Evolutionary conservation across 2,329 filamentous ascomycete species (phyloP).

Genomic region (Botrytis pseudocinerea): DNA sequence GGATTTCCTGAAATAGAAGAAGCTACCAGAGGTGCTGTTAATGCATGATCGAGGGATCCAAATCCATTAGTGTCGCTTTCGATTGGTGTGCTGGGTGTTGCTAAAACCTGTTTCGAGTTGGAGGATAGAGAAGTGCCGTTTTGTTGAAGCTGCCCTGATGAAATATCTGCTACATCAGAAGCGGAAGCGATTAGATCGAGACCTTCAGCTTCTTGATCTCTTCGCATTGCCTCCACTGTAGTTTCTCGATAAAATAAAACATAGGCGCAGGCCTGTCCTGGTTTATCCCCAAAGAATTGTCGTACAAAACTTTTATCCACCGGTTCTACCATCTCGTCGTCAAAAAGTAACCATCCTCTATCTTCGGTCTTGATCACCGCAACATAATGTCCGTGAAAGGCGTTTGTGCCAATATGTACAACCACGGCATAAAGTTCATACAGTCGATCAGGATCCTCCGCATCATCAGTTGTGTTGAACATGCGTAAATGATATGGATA

Average conservation of each 20-base stretch:
- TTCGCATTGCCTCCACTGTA: slow-evolving; percentile 64
- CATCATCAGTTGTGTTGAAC: slow-evolving; percentile 86
- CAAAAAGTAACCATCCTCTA: slow-evolving; percentile 92
- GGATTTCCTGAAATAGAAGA: slow-evolving; percentile 33
- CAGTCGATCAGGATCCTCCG: slow-evolving; percentile 87
- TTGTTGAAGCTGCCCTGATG: slow-evolving; percentile 49
- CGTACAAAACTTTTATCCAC: slow-evolving; percentile 95
- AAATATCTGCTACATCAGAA: slow-evolving; percentile 57
- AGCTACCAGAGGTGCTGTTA: slow-evolving; percentile 57
- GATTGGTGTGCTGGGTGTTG: slow-evolving; percentile 49
- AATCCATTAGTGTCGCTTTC: slow-evolving; percentile 54
- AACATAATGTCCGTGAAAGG: slow-evolving; percentile 97
- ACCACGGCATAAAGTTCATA: slow-evolving; percentile 98
- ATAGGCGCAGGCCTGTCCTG: slow-evolving; percentile 89
- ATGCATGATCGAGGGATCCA: slow-evolving; percentile 63
- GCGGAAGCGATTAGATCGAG: slow-evolving; percentile 58
- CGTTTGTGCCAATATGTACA: slow-evolving; percentile 93
- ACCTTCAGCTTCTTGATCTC: slow-evolving; percentile 82
- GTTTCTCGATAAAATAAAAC: slow-evolving; percentile 98
- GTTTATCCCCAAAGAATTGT: slow-evolving; percentile 95
- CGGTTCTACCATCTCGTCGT: slow-evolving; percentile 97
- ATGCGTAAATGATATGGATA: slow-evolving; percentile 92
- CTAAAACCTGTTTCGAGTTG: slow-evolving; percentile 51
- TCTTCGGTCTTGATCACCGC: slow-evolving; percentile 98
- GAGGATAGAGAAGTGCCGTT: slow-evolving; percentile 46